Evolutionary conservation across 164 flowering plant genomes (phyloP), one percentile per base, ranked within the genome.

Genomic region (Platanus orientalis): DNA sequence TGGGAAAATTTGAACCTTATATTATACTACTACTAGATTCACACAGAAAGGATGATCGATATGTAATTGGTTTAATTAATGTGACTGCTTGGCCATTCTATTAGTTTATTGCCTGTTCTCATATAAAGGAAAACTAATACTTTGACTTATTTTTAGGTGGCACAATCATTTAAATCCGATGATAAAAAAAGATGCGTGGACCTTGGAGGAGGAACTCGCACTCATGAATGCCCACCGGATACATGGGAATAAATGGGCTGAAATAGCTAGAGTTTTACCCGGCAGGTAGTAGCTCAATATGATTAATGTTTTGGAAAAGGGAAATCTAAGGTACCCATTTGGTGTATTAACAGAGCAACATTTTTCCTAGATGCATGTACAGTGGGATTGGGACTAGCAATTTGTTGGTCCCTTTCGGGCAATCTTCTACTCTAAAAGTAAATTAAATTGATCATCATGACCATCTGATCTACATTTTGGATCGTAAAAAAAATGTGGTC

Each of bases 231-330:
- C 96, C 53, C 97, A 92, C 64, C 73, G 69, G 55, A 28, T 63
- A 29, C 65, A 88, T 78, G 99, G 99, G 61, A 94, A 94, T 74
- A 92, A 81, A 76, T 94, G 99, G 97, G 97, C 99, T 69, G 97
- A 92, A 81, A 89, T 94, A 49, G 97, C 99, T 16, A 92, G 83
- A 75, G 81, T 81, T 56, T 73, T 94, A 67, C 96, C 96, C 60
- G 99, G 99, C 74, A 94, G 99, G 99, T 94, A 82, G 14, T 36
- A 12, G 26, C 60, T 62, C 44, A 29, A 47, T 47, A 7, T 21
- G 17, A 51, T 40, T 32, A 32, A 32, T 32, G 39, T 32, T 32
- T 32, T 9, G 7, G 12, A 36, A 14, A 36, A 36, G 9, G 42
- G 9, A 36, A 36, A 36, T 36, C 9, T 36, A 36, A 1, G 12